These are phyloP conservation scores for Diplodia sapinea DNA, from an alignment of 2,329 filamentous ascomycete species.

Conservation along the genomic window DNA sequence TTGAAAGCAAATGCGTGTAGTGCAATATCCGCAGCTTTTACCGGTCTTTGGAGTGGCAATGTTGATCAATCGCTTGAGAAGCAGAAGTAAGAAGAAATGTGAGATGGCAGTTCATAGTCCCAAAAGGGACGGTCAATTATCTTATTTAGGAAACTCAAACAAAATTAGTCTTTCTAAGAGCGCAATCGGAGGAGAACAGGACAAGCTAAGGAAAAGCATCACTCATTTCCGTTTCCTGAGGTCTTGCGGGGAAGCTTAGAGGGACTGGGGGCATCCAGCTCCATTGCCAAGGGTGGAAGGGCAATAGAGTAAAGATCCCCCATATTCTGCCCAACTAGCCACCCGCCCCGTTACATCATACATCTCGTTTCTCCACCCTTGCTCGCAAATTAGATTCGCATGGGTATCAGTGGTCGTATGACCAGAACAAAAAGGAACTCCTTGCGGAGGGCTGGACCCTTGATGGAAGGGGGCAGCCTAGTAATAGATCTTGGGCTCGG, in stretches of 20 bases:
- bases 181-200: not conserved
- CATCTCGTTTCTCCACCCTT: slow-evolving; percentile 4
- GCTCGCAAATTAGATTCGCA: slow-evolving; percentile 5
- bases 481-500: slow-evolving; percentile 31
- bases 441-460: not conserved
- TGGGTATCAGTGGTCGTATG: slow-evolving; percentile 16
- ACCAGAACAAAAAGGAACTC: not conserved
- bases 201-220: slow-evolving; percentile 15
- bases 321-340: not conserved
- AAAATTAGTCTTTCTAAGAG: not conserved
- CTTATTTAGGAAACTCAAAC: not conserved
- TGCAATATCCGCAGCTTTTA: not conserved
- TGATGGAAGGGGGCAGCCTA: not conserved
- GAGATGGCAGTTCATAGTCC: not conserved
- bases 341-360: slow-evolving; percentile 3
- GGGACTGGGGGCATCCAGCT: not conserved
- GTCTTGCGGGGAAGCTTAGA: not conserved
- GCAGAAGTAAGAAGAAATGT: not conserved
- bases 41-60: not conserved
- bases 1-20: not conserved
- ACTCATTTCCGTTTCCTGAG: slow-evolving; percentile 12
- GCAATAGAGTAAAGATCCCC: not conserved
- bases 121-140: not conserved
- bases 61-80: not conserved
- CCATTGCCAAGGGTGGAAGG: not conserved